A percentile compares a stretch with the other conserved stretches of the same genome.
phyloP scores from a whole-genome alignment of 352 stramenopile genomes.

The Phytopythium oedochilum region DNA sequence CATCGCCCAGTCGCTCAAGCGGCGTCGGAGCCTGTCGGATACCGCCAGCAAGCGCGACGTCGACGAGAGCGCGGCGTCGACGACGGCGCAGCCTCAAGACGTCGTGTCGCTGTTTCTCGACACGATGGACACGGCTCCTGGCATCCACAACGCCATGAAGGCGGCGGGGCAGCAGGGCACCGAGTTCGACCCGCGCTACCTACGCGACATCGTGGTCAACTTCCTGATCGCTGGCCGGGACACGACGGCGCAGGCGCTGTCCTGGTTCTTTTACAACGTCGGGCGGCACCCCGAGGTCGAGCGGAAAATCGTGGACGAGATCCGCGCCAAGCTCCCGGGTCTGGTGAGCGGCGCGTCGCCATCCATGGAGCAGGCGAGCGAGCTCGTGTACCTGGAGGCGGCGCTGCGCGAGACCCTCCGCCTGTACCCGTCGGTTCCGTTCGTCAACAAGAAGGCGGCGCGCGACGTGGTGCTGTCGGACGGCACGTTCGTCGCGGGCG shows the following conservation, averaged over 20 bases:
- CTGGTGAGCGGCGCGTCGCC: slow-evolving; percentile 5
- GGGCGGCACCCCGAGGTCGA: slow-evolving; percentile 45
- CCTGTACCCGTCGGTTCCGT: slow-evolving; percentile 44
- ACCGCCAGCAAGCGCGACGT: not conserved
- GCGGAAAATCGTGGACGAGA: slow-evolving; percentile 35
- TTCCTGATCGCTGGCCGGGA: slow-evolving; percentile 80
- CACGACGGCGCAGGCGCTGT: slow-evolving; percentile 65
- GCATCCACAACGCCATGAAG: slow-evolving; percentile 11
- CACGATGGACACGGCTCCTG: slow-evolving; percentile 22
- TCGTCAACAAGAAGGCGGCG: slow-evolving; percentile 22
- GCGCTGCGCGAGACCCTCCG: slow-evolving; percentile 53
- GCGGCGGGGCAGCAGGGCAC: not conserved
- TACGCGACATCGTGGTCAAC: slow-evolving; percentile 79
- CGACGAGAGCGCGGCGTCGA: not conserved
- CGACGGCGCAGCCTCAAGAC: slow-evolving; percentile 3
- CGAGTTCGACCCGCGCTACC: slow-evolving; percentile 23
- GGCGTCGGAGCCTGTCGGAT: not conserved
- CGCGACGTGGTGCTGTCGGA: slow-evolving; percentile 54
- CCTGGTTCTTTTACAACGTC: slow-evolving; percentile 68
- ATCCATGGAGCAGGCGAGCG: slow-evolving; percentile 19
- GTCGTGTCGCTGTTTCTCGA: slow-evolving; percentile 29
- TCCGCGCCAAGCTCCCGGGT: slow-evolving; percentile 25
- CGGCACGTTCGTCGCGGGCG: slow-evolving; percentile 45
- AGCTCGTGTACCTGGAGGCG: slow-evolving; percentile 43
- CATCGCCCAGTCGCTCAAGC: slow-evolving; percentile 28